Conservation (phyloP, 257 asterid genomes). For the Phtheirospermum japonicum region DNA sequence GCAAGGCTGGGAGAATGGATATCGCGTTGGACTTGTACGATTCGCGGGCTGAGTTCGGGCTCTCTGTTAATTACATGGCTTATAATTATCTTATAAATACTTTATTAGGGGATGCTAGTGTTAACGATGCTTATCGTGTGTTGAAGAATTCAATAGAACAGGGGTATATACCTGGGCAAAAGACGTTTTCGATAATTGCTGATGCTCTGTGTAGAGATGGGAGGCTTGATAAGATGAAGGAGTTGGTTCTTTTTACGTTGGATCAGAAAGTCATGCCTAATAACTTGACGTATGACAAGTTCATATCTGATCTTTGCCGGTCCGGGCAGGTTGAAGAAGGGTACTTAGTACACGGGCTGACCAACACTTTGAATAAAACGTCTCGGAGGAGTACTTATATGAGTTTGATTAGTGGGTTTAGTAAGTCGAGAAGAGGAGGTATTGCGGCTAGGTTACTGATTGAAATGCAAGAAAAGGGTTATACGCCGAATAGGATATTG, state of each 20-base stretch:
- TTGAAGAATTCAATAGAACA: constrained; percentile 50
- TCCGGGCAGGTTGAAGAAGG: constrained; percentile 62
- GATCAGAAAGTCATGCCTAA: constrained; percentile 46
- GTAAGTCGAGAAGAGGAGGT: constrained; percentile 52
- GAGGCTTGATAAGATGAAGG: constrained; percentile 64
- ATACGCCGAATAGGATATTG: constrained; percentile 37
- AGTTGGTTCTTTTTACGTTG: constrained; percentile 48
- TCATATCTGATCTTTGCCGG: constrained; percentile 62
- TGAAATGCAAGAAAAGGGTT: constrained; percentile 86
- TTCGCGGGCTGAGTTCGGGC: constrained; percentile 63
- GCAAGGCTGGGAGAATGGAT: constrained; percentile 74
- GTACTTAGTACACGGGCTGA: constrained; percentile 49
- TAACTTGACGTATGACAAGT: constrained; percentile 42
- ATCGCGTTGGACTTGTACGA: constrained; percentile 65
- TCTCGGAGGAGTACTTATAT: constrained; percentile 46
- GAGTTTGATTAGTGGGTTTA: constrained; percentile 57
- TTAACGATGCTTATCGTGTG: constrained; percentile 51
- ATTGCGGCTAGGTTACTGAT: constrained; percentile 63
- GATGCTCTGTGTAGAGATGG: constrained; percentile 69
- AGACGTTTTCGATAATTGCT: constrained; percentile 49
- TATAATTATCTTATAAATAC: constrained; percentile 74
- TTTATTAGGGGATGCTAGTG: constrained; percentile 53
- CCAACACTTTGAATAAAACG: constrained; percentile 38
- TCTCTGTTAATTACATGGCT: constrained; percentile 67
- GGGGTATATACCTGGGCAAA: constrained; percentile 59